Base-by-base conservation (phyloP, 1,139 yeast species). In the Lodderomyces elongisporus region DNA sequence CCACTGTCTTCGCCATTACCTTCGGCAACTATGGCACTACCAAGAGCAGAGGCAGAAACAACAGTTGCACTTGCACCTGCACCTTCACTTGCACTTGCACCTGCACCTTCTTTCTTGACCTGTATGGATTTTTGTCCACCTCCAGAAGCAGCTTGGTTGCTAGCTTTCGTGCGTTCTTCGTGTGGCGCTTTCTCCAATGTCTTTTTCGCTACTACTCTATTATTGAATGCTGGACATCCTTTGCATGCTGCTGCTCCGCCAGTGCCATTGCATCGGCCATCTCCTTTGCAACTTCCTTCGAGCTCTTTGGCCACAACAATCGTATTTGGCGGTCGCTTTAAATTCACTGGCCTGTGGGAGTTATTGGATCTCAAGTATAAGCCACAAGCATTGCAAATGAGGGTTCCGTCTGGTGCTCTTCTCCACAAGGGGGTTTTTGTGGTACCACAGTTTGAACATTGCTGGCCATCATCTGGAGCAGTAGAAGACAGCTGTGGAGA, bases 191-290 rank as follows among this genome's bases (percentile, higher is more conserved):
- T 40, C 10, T 44, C 46, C 30, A 40, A 26, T 36, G 18, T 34
- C 23, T 44, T 49, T 41, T 38, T 54, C 37, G 53, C 49, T 21
- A 71, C 67, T 27, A 79, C 66, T 35, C 93, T 66, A 57, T 85
- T 85, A 50, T 84, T 83, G 51, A 58, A 83, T 3, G 91, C 88
- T 2, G 94, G 93, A 51, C 95, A 85, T 4, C 89, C 88, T 43
- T 78, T 70, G 53, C 95, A 85, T 2, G 87, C 87, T 3, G 71
- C 71, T 2, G 88, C 62, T 2, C 95, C 95, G 4, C 95, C 95
- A 1, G 91, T 84, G 2, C 95, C 95, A 48, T 84, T 84, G 55
- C 95, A 85, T 42, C 79, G 69, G 4, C 94, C 94, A 47, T 82
- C 85, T 8, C 95, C 95, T 38, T 79, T 77, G 49, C 95, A 85